Evolutionary conservation across 441 rosid genomes (phyloP), one percentile per base, ranked within the genome.

Genomic region (Croton setiger): DNA sequence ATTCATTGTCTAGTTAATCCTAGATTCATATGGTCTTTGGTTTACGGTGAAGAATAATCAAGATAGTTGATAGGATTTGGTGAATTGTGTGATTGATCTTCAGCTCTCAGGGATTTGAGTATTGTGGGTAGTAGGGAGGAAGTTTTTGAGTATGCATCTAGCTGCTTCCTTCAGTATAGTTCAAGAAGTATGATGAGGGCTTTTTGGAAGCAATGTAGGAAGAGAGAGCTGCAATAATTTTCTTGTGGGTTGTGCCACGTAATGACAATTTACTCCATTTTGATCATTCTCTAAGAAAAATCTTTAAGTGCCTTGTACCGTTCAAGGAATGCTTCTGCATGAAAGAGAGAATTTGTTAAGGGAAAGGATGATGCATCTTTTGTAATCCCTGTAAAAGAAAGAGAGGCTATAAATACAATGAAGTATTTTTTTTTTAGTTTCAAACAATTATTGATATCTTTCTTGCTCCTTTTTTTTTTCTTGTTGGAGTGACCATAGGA

Each of bases 121-220:
- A 21, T 58, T 36, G 37, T 17, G 44, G 44, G 44, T 3, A 20
- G 3, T 36, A 13, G 43, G 15, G 11, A 35, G 48, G 69, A 18
- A n/a, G 60, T 65, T 9, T 33, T 65, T 37, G 31, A 10, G 27
- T 52, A 37, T 51, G 69, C 45, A 37, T 65, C 47, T 51, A 18
- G 35, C 27, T 65, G 23, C 13, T 47, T 18, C 69, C 48, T 65
- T 53, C 7, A 17, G 5, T 57, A 14, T 54, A 20, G 58, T 57
- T 57, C 9, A 13, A 57, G 60, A 13, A 33, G 52, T 53, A 11
- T 58, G 21, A 35, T 20, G 8, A 57, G 15, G 13, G 14, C 43
- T 57, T 57, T 57, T 57, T 57, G 60, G 39, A 11, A 53, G 57
- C 57, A 53, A 21, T 53, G 14, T 21, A 5, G 31, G 31, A 53